A percentile compares a stretch with the other conserved stretches of the same genome.
These are phyloP conservation scores for Saccharomycopsis olivae DNA, from an alignment of 805 yeast species.

Conservation along the genomic window DNA sequence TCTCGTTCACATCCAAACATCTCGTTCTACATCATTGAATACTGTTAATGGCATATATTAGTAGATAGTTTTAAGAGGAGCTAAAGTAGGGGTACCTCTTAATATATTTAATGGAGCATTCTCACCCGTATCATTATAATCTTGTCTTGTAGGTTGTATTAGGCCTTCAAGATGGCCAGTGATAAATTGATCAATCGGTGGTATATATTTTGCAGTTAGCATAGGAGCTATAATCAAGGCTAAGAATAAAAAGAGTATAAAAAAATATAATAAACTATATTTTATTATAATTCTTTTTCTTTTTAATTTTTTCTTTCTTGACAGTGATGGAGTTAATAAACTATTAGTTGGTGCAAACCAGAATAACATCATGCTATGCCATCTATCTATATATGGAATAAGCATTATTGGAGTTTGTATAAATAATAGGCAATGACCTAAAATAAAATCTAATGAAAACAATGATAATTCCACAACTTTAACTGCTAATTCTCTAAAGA, in stretches of 20 bases:
- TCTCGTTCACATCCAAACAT: too few relatives aligned
- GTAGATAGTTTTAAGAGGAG: constrained; percentile 43
- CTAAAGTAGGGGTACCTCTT: constrained; percentile 40
- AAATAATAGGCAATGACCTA: constrained; percentile 85
- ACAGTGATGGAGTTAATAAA: constrained; percentile 95
- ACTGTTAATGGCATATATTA: too few relatives aligned
- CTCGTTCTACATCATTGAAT: too few relatives aligned
- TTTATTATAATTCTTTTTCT: constrained; percentile 96
- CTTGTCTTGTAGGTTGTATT: constrained; percentile 77
- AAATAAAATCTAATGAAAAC: constrained; percentile 91
- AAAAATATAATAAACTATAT: constrained; percentile 74
- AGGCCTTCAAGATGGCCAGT: constrained; percentile 49
- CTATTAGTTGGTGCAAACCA: constrained; percentile 97
- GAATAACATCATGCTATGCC: constrained; percentile 97
- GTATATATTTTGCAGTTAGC: constrained; percentile 54
- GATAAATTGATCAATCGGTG: constrained; percentile 24
- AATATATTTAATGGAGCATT: constrained; percentile 21
- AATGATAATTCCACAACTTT: constrained; percentile 90
- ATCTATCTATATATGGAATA: constrained; percentile 84
- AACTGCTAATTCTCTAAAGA: constrained; percentile 89
- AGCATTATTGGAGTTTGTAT: constrained; percentile 78
- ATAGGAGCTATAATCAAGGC: constrained; percentile 88
- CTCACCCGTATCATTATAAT: constrained; percentile 56
- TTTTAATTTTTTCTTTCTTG: constrained; percentile 80
- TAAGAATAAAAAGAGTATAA: constrained; percentile 57